A percentile compares a stretch with the other conserved stretches of the same genome.
Evolutionary conservation across 495 filamentous ascomycete genomes (phyloP).

Genomic region (Penicillium salamii): DNA sequence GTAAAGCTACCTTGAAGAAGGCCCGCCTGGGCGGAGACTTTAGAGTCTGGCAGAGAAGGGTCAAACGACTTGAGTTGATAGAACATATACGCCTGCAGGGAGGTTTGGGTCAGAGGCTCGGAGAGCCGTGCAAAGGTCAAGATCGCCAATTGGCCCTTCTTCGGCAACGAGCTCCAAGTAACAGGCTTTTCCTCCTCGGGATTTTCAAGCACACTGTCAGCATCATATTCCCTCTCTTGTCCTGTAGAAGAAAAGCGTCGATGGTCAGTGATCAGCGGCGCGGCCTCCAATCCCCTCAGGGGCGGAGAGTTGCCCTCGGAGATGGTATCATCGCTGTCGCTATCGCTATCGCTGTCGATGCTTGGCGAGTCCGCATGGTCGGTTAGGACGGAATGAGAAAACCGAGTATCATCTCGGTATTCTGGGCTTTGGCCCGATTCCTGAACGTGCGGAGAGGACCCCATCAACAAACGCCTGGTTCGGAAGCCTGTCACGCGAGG

Average conservation of each 20-base stretch:
- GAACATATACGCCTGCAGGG: slow-evolving; percentile 72
- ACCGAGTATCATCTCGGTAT: not conserved
- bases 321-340: slow-evolving; percentile 16
- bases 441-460: slow-evolving; percentile 5
- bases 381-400: not conserved
- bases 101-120: slow-evolving; percentile 77
- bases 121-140: slow-evolving; percentile 72
- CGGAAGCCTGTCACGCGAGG: slow-evolving; percentile 11
- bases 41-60: slow-evolving; percentile 58
- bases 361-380: not conserved
- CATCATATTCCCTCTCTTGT: slow-evolving; percentile 15
- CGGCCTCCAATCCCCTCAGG: slow-evolving; percentile 9
- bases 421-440: slow-evolving; percentile 1
- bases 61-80: slow-evolving; percentile 70
- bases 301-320: slow-evolving; percentile 7
- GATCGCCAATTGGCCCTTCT: slow-evolving; percentile 71
- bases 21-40: slow-evolving; percentile 74
- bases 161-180: slow-evolving; percentile 67
- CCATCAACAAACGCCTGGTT: slow-evolving; percentile 14
- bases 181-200: slow-evolving; percentile 41
- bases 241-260: slow-evolving; percentile 18
- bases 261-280: slow-evolving; percentile 16
- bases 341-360: slow-evolving; percentile 13
- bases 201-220: slow-evolving; percentile 7
- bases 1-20: slow-evolving; percentile 73